These are phyloP conservation scores for Plasmodium falciparum DNA, from an alignment of 169 alveolate genomes.

Conservation along the genomic window DNA sequence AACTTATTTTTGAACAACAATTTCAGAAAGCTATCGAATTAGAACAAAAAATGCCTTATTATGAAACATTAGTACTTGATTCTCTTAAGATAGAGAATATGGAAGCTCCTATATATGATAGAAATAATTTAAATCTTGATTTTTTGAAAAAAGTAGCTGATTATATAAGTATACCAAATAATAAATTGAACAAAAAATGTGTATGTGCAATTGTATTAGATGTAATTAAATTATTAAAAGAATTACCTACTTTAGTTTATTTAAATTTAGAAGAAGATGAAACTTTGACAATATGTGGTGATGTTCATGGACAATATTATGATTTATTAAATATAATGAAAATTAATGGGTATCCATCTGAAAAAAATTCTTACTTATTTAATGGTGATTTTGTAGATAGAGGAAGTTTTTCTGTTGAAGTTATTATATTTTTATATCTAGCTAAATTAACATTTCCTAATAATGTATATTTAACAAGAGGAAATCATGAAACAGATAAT, in stretches of 20 bases:
- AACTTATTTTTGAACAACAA: constrained; percentile 56
- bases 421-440: constrained; percentile 89
- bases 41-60: constrained; percentile 79
- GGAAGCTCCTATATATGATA: constrained; percentile 78
- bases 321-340: constrained; percentile 97
- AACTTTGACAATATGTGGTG: constrained; percentile 99
- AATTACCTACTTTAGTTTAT: constrained; percentile 92
- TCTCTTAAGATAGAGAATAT: constrained; percentile 64
- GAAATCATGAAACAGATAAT: constrained; percentile 98
- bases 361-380: constrained; percentile 97
- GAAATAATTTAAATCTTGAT: constrained; percentile 75
- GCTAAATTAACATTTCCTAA: constrained; percentile 95
- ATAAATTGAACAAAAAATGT: constrained; percentile 94
- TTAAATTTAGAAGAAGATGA: constrained; percentile 90
- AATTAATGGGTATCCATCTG: constrained; percentile 97
- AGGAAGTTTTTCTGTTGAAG: constrained; percentile 99
- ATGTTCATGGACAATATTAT: constrained; percentile 99
- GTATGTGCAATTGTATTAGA: constrained; percentile 92
- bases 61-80: constrained; percentile 57
- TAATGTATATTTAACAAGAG: constrained; percentile 97
- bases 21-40: constrained; percentile 79
- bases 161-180: constrained; percentile 93
- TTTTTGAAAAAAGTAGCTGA: constrained; percentile 79
- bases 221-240: constrained; percentile 90
- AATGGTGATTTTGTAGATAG: constrained; percentile 99